phyloP scores from a whole-genome alignment of 345 rosid genomes.

The Atalantia buxifolia region DNA sequence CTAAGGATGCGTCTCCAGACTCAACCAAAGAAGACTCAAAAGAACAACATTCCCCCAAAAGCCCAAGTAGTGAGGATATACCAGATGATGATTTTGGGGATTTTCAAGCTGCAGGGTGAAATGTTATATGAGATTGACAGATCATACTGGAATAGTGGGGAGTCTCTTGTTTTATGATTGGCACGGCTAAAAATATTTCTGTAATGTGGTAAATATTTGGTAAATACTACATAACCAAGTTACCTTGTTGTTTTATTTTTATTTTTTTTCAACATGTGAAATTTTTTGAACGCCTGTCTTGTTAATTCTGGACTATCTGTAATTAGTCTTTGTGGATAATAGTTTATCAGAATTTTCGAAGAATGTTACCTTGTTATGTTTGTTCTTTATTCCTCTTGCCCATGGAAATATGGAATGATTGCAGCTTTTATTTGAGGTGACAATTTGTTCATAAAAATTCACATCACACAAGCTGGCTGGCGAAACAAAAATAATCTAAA shows the following conservation, averaged over 20 bases:
- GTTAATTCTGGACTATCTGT: not conserved
- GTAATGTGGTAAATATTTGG: conserved; percentile 8
- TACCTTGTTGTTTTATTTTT: not conserved
- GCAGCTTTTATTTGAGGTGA: too few relatives aligned
- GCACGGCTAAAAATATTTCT: not conserved
- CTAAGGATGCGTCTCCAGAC: conserved; percentile 20
- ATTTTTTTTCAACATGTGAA: not conserved
- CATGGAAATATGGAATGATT: not conserved
- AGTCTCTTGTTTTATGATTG: conserved; percentile 1
- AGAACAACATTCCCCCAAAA: conserved; percentile 26
- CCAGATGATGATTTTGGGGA: conserved; percentile 95
- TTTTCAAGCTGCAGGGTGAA: conserved; percentile 82
- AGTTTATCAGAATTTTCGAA: not conserved
- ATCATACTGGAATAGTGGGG: not conserved
- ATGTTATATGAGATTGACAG: not conserved
- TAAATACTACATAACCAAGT: not conserved
- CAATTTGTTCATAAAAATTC: too few relatives aligned
- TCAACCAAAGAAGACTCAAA: conserved; percentile 26
- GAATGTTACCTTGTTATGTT: not conserved
- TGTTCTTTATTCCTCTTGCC: not conserved
- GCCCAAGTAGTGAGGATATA: conserved; percentile 38
- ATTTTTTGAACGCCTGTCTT: not conserved
- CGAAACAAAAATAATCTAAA: too few relatives aligned
- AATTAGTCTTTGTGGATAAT: not conserved
- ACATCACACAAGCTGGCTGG: too few relatives aligned